Evolutionary conservation across 2,329 filamentous ascomycete genomes (phyloP).

Genomic region (Graphium sp.): DNA sequence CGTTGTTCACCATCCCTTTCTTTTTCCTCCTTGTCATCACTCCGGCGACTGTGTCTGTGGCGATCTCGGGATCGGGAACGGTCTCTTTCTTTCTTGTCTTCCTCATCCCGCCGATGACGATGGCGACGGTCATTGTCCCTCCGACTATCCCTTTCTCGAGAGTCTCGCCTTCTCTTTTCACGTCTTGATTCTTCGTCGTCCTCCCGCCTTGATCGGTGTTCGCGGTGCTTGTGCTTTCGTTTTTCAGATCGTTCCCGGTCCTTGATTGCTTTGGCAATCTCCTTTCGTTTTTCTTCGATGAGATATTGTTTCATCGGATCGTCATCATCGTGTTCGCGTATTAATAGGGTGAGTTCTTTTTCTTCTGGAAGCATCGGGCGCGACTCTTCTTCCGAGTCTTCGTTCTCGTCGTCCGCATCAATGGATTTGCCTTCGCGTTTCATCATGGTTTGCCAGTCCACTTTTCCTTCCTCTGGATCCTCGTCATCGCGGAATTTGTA

Average conservation of each 20-base stretch:
- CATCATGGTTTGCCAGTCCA: constrained; percentile 43
- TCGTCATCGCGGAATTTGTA: constrained; percentile 82
- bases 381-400: constrained; percentile 23
- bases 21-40: constrained; percentile 12
- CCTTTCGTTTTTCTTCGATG: constrained; percentile 80
- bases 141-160: constrained; percentile 5
- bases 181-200: constrained; percentile 9
- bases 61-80: too few relatives aligned
- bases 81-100: constrained; percentile 13
- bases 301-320: constrained; percentile 94
- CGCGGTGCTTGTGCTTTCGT: constrained; percentile 23
- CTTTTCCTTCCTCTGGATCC: constrained; percentile 38
- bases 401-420: constrained; percentile 26
- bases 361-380: constrained; percentile 66
- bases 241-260: constrained; percentile 27
- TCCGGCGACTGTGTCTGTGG: constrained; percentile 11
- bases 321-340: constrained; percentile 76
- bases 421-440: constrained; percentile 28
- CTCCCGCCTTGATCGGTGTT: constrained; percentile 20
- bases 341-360: constrained; percentile 56
- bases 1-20: constrained; percentile 9
- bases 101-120: constrained; percentile 11
- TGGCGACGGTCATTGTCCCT: constrained; percentile 8
- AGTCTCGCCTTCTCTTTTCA: constrained; percentile 8
- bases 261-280: constrained; percentile 59